Evolutionary conservation across 352 stramenopile genomes (phyloP).

Genomic region (Globisporangium orthogonon): DNA sequence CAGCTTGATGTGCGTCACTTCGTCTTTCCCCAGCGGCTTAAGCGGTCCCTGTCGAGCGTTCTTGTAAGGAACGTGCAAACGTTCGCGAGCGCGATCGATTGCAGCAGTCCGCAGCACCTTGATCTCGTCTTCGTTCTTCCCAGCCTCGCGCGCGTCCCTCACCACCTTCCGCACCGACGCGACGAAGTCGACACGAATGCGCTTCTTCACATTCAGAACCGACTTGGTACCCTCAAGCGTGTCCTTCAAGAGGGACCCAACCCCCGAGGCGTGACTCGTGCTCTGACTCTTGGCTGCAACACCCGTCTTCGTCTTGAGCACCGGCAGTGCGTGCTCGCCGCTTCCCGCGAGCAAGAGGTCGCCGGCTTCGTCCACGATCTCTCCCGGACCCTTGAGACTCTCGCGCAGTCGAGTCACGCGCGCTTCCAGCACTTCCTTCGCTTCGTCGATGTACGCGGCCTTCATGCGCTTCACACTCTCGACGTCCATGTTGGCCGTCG

Average conservation of each 20-base stretch:
- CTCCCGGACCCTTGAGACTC: constrained; percentile 53
- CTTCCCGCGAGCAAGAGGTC: constrained; percentile 48
- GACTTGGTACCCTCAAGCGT: constrained; percentile 16
- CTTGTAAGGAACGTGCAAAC: constrained; percentile 77
- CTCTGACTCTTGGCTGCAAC: constrained; percentile 21
- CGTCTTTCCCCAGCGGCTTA: constrained; percentile 75
- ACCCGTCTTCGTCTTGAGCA: constrained; percentile 28
- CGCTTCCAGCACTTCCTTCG: constrained; percentile 82
- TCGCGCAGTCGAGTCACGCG: constrained; percentile 76
- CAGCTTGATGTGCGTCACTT: constrained; percentile 80
- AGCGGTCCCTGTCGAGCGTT: constrained; percentile 60
- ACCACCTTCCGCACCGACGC: constrained; percentile 76
- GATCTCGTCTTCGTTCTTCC: constrained; percentile 73
- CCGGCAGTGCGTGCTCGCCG: constrained; percentile 34
- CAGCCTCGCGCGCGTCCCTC: constrained; percentile 67
- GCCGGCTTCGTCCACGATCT: constrained; percentile 80
- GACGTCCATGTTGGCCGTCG: constrained; percentile 73
- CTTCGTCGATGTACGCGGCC: constrained; percentile 83
- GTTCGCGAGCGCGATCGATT: constrained; percentile 71
- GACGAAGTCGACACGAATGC: constrained; percentile 83
- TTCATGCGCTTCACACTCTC: constrained; percentile 87
- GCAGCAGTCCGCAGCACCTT: constrained; percentile 58
- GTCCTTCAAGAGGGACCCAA: neutral
- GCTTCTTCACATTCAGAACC: constrained; percentile 54
- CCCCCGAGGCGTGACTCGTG: neutral